Evolutionary conservation across 1,284 basidiomycete genomes (phyloP).

Genomic region (Ustilago lituana): DNA sequence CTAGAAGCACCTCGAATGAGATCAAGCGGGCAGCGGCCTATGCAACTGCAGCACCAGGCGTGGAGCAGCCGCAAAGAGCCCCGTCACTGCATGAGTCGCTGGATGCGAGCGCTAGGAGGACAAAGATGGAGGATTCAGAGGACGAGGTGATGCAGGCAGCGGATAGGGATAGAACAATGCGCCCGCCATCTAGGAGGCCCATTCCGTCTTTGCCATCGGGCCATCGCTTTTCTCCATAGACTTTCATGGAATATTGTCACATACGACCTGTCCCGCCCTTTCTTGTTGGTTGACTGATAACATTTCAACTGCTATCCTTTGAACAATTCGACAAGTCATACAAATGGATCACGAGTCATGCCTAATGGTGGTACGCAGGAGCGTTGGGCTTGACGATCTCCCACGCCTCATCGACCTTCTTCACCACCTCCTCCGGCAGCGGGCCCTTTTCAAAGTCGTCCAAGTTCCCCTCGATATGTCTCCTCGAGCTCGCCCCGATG

Average conservation of each 20-base stretch:
- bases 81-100: constrained; percentile 24
- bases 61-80: constrained; percentile 6
- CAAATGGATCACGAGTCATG: no score
- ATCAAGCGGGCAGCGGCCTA: constrained; percentile 30
- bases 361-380: constrained; percentile 41
- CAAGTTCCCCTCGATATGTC: constrained; percentile 53
- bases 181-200: constrained; percentile 36
- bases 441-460: constrained; percentile 50
- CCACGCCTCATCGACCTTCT: constrained; percentile 53
- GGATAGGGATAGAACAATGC: constrained; percentile 38
- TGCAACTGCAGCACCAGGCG: not conserved
- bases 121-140: constrained; percentile 10
- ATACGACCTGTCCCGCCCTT: no score
- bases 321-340: no score
- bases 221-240: constrained; percentile 28
- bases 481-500: constrained; percentile 47
- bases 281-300: no score
- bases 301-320: no score
- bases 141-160: constrained; percentile 2
- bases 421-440: constrained; percentile 39
- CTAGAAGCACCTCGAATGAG: constrained; percentile 37
- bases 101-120: constrained; percentile 11
- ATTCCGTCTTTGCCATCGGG: constrained; percentile 34
- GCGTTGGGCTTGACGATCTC: constrained; percentile 43
- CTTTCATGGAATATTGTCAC: no score